Percentiles rank a stretch among this genome's conserved stretches.
These are phyloP conservation scores for Coemansia javaensis DNA, from an alignment of 192 early-diverging fungal species.

Conservation along the genomic window DNA sequence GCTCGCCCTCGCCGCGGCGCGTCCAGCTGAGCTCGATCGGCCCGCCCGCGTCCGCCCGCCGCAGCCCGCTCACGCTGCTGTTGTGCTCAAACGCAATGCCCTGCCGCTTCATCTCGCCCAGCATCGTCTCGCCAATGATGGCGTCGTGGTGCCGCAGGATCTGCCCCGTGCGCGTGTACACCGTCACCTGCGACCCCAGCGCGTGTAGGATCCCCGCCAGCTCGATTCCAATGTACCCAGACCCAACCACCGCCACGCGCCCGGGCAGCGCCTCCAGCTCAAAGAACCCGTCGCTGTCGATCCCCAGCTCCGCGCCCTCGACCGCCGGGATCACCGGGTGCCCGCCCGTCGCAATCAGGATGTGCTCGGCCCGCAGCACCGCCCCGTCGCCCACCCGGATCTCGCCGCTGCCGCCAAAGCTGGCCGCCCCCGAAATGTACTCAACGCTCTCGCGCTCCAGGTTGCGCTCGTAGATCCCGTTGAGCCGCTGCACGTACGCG, in stretches of 20 bases:
- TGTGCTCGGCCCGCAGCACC: conserved; percentile 70
- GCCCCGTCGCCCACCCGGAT: conserved; percentile 59
- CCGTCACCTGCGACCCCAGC: conserved; percentile 78
- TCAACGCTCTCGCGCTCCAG: conserved; percentile 81
- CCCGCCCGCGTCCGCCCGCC: conserved; percentile 50
- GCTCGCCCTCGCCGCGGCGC: conserved; percentile 11
- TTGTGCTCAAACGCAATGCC: conserved; percentile 79
- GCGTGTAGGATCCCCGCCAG: conserved; percentile 88
- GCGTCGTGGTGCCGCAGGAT: conserved; percentile 85
- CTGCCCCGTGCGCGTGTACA: conserved; percentile 79
- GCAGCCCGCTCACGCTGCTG: conserved; percentile 58
- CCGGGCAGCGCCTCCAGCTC: conserved; percentile 87
- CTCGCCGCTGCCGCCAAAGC: conserved; percentile 72
- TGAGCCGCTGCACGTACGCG: conserved; percentile 92
- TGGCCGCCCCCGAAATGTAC: conserved; percentile 76
- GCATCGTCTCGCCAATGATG: conserved; percentile 73
- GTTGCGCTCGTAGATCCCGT: conserved; percentile 94
- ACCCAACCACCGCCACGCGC: conserved; percentile 82
- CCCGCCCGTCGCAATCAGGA: conserved; percentile 86
- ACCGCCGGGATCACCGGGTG: conserved; percentile 70
- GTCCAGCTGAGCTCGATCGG: conserved; percentile 56
- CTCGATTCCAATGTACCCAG: conserved; percentile 97
- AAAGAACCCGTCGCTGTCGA: conserved; percentile 95
- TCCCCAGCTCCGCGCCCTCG: conserved; percentile 82
- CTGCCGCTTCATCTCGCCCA: conserved; percentile 66